These are phyloP conservation scores for Globisporangium paroecandrum DNA, from an alignment of 352 stramenopile genomes.

Conservation along the genomic window DNA sequence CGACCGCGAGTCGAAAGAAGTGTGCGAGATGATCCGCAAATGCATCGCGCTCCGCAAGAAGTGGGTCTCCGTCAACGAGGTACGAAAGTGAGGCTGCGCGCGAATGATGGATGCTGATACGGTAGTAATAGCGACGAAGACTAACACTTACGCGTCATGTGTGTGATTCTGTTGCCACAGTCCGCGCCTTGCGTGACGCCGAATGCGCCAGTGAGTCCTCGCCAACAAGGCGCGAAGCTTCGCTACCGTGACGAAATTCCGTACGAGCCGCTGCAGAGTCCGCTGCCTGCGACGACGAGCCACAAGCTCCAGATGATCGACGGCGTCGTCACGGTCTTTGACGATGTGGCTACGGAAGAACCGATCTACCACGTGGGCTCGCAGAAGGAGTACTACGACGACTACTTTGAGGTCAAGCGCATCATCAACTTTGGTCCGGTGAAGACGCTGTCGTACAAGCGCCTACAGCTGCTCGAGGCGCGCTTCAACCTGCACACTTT, in stretches of 20 bases:
- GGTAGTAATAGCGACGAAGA: neutral
- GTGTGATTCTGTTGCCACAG: neutral
- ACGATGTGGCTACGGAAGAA: conserved; percentile 21
- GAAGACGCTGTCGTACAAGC: conserved; percentile 86
- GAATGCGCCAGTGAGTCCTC: conserved; percentile 33
- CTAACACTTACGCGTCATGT: neutral
- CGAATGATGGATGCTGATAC: neutral
- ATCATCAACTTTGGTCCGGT: conserved; percentile 87
- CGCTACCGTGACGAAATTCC: conserved; percentile 71
- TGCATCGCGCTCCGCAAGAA: conserved; percentile 65
- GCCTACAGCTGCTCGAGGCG: conserved; percentile 86
- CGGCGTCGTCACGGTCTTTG: conserved; percentile 55
- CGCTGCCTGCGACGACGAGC: conserved; percentile 38
- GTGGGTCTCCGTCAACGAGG: conserved; percentile 61
- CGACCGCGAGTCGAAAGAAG: conserved; percentile 72
- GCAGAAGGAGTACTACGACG: conserved; percentile 65
- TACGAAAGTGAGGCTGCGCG: neutral
- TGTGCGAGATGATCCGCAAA: conserved; percentile 79
- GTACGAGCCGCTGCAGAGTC: conserved; percentile 55
- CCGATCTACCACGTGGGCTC: conserved; percentile 39
- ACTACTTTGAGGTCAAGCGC: conserved; percentile 79
- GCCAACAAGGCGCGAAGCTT: conserved; percentile 33
- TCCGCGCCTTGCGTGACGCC: conserved; percentile 16
- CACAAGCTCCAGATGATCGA: conserved; percentile 57
- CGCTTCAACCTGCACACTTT: conserved; percentile 96